Evolutionary conservation across 257 asterid genomes (phyloP), one percentile per base, ranked within the genome.

Genomic region (Fraxinus excelsior): DNA sequence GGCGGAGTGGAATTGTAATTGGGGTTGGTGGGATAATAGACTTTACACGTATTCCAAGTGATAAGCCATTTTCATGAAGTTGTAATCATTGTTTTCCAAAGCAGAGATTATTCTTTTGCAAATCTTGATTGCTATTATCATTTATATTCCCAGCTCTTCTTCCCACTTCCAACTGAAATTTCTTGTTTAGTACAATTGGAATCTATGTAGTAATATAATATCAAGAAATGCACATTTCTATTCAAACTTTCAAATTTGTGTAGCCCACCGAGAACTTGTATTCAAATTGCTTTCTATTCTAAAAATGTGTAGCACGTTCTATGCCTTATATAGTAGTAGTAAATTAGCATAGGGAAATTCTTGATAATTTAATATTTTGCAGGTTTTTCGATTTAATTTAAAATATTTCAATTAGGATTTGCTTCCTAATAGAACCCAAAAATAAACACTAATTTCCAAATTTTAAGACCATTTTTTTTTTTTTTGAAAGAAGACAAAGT

Each of bases 21-120:
- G 26, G 25, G 25, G 46, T 19, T 53, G 78, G 78, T 12, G 75
- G 78, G 79, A 80, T 69, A 72, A 74, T 58, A 21, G 40, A 6
- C 89, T 87, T 82, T 87, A 77, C 90, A 87, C 90, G 88, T 82
- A 76, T 81, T 79, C 82, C 88, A 85, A 60, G 83, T 78, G 80
- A 81, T 34, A 21, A 71, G 78, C 74, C 72, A 76, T 80, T 49
- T 71, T 68, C 42, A 80, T 84, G 87, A 76, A 72, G 26, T 65
- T 12, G 80, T 84, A 86, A 87, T 89, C 87, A 89, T 91, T 86
- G 86, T 81, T 26, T 72, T 73, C 72, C 77, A 77, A 37, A 69
- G 76, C 82, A 83, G 82, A 71, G 78, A 74, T 81, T 76, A 80
- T 77, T 86, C 85, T 73, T 79, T 78, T 68, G 73, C 73, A 78